Base-by-base conservation (phyloP, 805 yeast genomes). In the Pichia membranifaciens region DNA sequence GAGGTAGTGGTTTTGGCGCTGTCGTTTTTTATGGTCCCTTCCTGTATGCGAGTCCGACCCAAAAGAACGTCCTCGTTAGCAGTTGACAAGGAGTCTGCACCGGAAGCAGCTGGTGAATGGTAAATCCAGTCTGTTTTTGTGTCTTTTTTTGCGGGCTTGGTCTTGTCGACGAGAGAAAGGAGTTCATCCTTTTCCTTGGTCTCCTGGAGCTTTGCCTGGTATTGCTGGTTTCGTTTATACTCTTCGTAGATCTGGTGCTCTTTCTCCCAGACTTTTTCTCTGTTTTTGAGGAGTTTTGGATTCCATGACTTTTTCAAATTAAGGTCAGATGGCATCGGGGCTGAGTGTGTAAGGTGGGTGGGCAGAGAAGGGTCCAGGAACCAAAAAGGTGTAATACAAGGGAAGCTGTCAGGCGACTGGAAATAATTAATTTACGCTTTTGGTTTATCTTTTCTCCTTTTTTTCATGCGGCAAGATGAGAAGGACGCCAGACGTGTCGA, bases 301-400 rank as follows among this genome's bases (percentile, higher is more conserved):
- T 91, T 88, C 99, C 98, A 91, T 51, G 98, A 91, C 63, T 91
- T 91, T 68, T 91, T 85, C 47, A 90, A 66, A 62, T 91, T 91
- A 52, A 91, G 73, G 64, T 90, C 96, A 5, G 89, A 87, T 1
- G 89, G 86, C 65, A 58, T 58, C 1, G 28, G 12, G 17, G 39
- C 15, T 28, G 29, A 25, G 7, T 7, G 10, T 25, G 7, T 10
- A 7, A 7, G 29, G 29, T 8, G 10, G 29, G 10, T 25, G n/a
- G n/a, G n/a, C n/a, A n/a, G n/a, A n/a, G n/a, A n/a, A n/a, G n/a
- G n/a, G n/a, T n/a, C n/a, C n/a, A n/a, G n/a, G n/a, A n/a, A n/a
- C n/a, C n/a, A n/a, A n/a, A n/a, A n/a, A n/a, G n/a, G n/a, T n/a
- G n/a, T n/a, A n/a, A n/a, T n/a, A n/a, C n/a, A n/a, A n/a, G n/a